Evolutionary conservation across 2,329 filamentous ascomycete genomes (phyloP).

Genomic region (Penicillium brevicompactum): DNA sequence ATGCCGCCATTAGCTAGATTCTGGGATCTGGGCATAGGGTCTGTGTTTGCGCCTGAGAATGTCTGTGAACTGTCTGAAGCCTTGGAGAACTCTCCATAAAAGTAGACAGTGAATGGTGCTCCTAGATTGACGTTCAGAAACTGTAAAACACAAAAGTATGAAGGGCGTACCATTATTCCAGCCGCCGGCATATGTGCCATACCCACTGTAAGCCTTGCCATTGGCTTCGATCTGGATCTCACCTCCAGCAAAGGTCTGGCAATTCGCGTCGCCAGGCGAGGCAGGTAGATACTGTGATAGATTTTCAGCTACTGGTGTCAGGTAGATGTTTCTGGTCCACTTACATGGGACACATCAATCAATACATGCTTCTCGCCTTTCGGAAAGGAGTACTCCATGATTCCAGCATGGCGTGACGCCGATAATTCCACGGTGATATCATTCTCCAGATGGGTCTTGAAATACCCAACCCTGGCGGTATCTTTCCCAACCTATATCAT

Average conservation of each 20-base stretch:
- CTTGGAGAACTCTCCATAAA: constrained; percentile 48
- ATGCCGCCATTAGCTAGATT: constrained; percentile 63
- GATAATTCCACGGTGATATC: constrained; percentile 67
- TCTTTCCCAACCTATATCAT: constrained; percentile 47
- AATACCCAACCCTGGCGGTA: constrained; percentile 64
- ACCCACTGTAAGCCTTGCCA: constrained; percentile 48
- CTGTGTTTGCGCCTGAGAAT: constrained; percentile 42
- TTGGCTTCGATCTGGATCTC: constrained; percentile 41
- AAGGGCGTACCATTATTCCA: constrained; percentile 42
- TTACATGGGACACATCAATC: constrained; percentile 57
- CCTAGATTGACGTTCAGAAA: constrained; percentile 22
- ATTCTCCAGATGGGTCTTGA: constrained; percentile 60
- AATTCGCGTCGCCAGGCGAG: constrained; percentile 38
- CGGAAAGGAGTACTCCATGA: constrained; percentile 67
- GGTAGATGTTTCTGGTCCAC: not conserved
- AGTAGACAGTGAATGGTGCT: constrained; percentile 46
- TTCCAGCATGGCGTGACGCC: constrained; percentile 61
- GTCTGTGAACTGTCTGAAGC: constrained; percentile 36
- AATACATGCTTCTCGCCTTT: constrained; percentile 59
- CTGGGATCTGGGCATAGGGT: constrained; percentile 35
- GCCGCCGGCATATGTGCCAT: constrained; percentile 51
- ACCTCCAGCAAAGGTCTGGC: constrained; percentile 48
- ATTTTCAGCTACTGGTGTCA: constrained; percentile 4
- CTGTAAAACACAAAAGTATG: not conserved
- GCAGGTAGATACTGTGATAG: constrained; percentile 50